Percentiles rank a stretch among this genome's conserved stretches.
Evolutionary conservation across 225 moss, liverwort and hornwort genomes (phyloP).

Genomic region (Lunularia cruciata): DNA sequence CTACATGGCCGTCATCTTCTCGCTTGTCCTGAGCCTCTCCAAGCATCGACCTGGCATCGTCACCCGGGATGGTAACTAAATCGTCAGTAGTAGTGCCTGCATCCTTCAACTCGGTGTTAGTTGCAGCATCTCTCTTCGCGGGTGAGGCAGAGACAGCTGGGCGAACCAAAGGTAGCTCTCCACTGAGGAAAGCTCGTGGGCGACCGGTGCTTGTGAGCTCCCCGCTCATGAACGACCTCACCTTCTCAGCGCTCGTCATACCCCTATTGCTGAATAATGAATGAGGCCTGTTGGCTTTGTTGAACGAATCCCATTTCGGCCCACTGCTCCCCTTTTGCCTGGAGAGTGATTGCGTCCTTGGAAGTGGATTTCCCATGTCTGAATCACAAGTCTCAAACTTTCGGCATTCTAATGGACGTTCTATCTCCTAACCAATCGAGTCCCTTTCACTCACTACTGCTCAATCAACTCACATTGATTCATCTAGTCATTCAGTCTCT

Average conservation of each 20-base stretch:
- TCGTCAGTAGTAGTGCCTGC: conserved; percentile 35
- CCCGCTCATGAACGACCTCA: conserved; percentile 24
- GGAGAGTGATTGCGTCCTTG: conserved; percentile 36
- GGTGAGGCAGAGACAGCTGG: conserved; percentile 12
- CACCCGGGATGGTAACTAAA: not conserved
- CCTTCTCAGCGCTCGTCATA: conserved; percentile 24
- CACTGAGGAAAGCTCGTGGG: conserved; percentile 20
- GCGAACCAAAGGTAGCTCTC: conserved; percentile 33
- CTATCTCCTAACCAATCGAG: not conserved
- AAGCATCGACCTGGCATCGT: not conserved
- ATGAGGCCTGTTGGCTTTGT: conserved; percentile 16
- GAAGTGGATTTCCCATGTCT: conserved; percentile 40
- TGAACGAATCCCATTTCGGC: conserved; percentile 41
- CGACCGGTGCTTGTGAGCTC: conserved; percentile 28
- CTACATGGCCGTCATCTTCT: conserved; percentile 11
- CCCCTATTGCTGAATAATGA: conserved; percentile 20
- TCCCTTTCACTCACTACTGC: not conserved
- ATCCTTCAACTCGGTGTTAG: conserved; percentile 14
- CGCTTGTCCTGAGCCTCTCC: conserved; percentile 13
- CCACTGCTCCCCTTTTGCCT: conserved; percentile 33
- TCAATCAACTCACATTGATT: not conserved
- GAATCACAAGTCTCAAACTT: not conserved
- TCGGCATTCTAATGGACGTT: not conserved
- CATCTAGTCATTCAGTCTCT: not conserved
- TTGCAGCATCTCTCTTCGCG: not conserved